A percentile compares a stretch with the other conserved stretches of the same genome.
phyloP scores from a whole-genome alignment of 2,329 filamentous ascomycete genomes.

The Colletotrichum phormii region DNA sequence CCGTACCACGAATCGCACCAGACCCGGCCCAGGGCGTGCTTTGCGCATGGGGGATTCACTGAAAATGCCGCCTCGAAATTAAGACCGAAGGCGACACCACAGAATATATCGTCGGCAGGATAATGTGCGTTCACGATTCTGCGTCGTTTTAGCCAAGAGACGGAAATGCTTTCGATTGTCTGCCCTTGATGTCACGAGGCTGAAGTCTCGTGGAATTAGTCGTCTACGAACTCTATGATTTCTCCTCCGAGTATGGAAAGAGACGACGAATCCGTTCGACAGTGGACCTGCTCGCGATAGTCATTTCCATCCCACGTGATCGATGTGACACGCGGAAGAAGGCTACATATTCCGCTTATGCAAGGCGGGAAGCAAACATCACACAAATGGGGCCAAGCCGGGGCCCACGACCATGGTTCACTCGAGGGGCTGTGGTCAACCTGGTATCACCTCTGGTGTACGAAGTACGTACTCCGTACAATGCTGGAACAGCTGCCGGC shows the following conservation, averaged over 20 bases:
- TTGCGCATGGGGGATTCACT: background rate
- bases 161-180: background rate
- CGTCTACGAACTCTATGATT: background rate
- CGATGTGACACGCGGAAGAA: slow-evolving; percentile 27
- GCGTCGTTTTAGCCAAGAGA: background rate
- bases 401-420: slow-evolving; percentile 22
- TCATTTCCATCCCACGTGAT: slow-evolving; percentile 25
- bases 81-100: background rate
- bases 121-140: background rate
- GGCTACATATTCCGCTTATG: slow-evolving; percentile 33
- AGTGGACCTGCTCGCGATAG: background rate
- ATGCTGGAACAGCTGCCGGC: background rate
- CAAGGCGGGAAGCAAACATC: slow-evolving; percentile 29
- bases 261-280: background rate
- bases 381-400: slow-evolving; percentile 17
- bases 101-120: background rate
- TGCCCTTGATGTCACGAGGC: background rate
- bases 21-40: background rate
- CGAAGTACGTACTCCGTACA: background rate
- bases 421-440: slow-evolving; percentile 11
- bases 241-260: background rate
- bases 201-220: background rate
- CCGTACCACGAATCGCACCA: background rate
- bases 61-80: background rate
- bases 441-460: slow-evolving; percentile 6